Percentiles rank a stretch among this genome's conserved stretches.
These are phyloP conservation scores for Capsella bursapastoris DNA, from an alignment of 345 rosid species.

Conservation along the genomic window DNA sequence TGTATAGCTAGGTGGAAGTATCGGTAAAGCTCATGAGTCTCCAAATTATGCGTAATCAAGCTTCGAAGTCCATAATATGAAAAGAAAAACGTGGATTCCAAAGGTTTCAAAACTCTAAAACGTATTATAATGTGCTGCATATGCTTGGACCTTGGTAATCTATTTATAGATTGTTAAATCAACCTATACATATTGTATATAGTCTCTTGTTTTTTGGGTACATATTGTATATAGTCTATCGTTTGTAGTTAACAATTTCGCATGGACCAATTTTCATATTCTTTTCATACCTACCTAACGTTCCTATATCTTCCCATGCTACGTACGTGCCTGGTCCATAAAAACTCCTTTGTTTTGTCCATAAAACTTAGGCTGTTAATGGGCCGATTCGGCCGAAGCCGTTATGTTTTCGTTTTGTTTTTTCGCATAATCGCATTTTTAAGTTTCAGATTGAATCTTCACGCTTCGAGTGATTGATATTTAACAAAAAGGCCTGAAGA, in stretches of 20 bases:
- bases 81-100: background rate
- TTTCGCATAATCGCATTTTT: no score
- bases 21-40: background rate
- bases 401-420: background rate
- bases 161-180: background rate
- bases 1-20: background rate
- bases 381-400: background rate
- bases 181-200: background rate
- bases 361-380: background rate
- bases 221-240: background rate
- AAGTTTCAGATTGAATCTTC: no score
- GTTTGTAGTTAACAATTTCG: background rate
- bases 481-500: no score
- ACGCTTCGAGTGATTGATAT: no score
- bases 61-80: background rate
- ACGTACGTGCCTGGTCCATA: constrained; percentile 5
- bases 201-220: background rate
- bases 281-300: background rate
- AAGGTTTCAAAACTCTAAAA: background rate
- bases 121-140: background rate
- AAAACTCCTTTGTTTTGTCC: background rate
- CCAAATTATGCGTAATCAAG: background rate
- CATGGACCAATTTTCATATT: background rate
- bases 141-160: background rate
- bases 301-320: background rate